phyloP scores from a whole-genome alignment of 78 protist genomes.

The Dictyostelium intermedium region DNA sequence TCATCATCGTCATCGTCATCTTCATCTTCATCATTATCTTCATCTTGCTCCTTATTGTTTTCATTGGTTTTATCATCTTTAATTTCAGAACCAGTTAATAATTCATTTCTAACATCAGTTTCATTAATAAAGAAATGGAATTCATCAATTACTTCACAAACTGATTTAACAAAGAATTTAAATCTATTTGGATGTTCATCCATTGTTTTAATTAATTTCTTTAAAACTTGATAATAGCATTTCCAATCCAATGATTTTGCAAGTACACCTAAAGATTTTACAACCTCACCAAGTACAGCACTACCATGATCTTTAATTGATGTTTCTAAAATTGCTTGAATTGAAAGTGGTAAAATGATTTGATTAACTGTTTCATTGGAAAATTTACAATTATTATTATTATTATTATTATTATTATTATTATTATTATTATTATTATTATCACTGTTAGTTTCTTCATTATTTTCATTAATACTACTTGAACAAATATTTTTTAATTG shows the following conservation, averaged over 20 bases:
- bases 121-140: constrained; percentile 68
- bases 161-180: constrained; percentile 34
- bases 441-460: too few relatives aligned
- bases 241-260: constrained; percentile 39
- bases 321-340: constrained; percentile 44
- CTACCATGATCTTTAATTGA: constrained; percentile 45
- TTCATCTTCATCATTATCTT: not conserved
- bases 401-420: not conserved
- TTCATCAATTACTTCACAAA: constrained; percentile 58
- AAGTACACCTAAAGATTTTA: constrained; percentile 43
- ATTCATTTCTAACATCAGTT: constrained; percentile 17
- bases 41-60: not conserved
- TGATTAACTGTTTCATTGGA: constrained; percentile 11
- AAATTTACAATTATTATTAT: not conserved
- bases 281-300: constrained; percentile 52
- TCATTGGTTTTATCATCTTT: not conserved
- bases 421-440: not conserved
- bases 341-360: constrained; percentile 26
- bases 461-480: too few relatives aligned
- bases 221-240: constrained; percentile 9
- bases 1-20: not conserved
- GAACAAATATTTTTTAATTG: not conserved
- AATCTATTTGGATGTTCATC: constrained; percentile 26
- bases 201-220: constrained; percentile 28
- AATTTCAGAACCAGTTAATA: constrained; percentile 13